A percentile compares a stretch with the other conserved stretches of the same genome.
These are phyloP conservation scores for Pharnaceum exiguum DNA, from an alignment of 148 eudicot genomes.

Conservation along the genomic window DNA sequence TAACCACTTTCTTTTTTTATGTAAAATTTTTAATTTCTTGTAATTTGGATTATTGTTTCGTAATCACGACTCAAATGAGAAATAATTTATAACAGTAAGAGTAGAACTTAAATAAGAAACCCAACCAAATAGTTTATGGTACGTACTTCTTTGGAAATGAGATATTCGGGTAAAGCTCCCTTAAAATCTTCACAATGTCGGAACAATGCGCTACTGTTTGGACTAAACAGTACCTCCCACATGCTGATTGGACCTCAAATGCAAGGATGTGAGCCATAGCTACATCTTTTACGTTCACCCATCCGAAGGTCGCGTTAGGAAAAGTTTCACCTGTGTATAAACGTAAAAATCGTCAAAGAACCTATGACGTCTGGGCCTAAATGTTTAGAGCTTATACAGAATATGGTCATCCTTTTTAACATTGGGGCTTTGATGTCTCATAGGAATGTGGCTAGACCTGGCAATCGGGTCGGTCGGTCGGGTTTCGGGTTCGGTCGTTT, in stretches of 20 bases:
- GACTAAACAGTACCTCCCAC: conserved; percentile 41
- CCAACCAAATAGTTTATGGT: background rate
- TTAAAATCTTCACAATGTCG: conserved; percentile 35
- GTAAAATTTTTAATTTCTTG: too few species aligned
- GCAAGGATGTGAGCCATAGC: conserved; percentile 49
- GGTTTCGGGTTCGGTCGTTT: too few species aligned
- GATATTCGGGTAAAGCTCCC: conserved; percentile 43
- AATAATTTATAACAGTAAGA: too few species aligned
- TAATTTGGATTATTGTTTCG: too few species aligned
- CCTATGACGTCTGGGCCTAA: too few species aligned
- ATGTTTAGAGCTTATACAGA: too few species aligned
- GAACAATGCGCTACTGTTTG: conserved; percentile 41
- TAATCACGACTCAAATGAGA: too few species aligned
- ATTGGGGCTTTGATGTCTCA: too few species aligned
- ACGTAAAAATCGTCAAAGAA: background rate
- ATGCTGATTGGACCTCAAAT: conserved; percentile 47
- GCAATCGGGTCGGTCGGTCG: too few species aligned
- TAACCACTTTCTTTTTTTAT: too few species aligned
- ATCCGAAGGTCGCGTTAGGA: conserved; percentile 29
- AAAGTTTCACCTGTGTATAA: conserved; percentile 35
- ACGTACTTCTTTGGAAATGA: conserved; percentile 59
- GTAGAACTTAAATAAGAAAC: background rate
- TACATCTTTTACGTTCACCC: conserved; percentile 56
- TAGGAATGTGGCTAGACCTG: too few species aligned
- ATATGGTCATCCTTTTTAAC: too few species aligned